These are phyloP conservation scores for Metschnikowia orientalis DNA, from an alignment of 805 yeast species.

Conservation along the genomic window DNA sequence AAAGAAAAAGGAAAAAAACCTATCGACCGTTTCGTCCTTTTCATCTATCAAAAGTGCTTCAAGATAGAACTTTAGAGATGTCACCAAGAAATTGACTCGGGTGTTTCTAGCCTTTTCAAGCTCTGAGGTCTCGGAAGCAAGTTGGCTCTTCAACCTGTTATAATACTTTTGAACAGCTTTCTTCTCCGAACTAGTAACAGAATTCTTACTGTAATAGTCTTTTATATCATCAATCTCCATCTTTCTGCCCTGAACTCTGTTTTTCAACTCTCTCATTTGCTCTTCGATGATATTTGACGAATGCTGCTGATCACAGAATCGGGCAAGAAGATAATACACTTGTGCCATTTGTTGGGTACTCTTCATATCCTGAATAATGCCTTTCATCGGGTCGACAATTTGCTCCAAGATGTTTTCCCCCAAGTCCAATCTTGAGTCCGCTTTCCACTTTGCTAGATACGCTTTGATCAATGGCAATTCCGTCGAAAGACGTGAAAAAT, in stretches of 20 bases:
- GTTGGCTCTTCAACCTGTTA: conserved; percentile 45
- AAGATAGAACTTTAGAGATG: conserved; percentile 58
- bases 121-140: conserved; percentile 46
- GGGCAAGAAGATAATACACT: conserved; percentile 59
- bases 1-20: conserved; percentile 82
- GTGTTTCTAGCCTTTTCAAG: conserved; percentile 35
- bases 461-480: conserved; percentile 28
- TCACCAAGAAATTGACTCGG: conserved; percentile 41
- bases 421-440: conserved; percentile 65
- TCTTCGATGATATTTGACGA: conserved; percentile 42
- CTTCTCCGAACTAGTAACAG: conserved; percentile 43
- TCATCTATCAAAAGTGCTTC: conserved; percentile 42
- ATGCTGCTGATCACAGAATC: conserved; percentile 66
- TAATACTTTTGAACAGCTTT: conserved; percentile 51
- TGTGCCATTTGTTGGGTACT: conserved; percentile 31
- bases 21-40: conserved; percentile 56
- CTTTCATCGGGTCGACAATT: conserved; percentile 50
- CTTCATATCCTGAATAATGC: conserved; percentile 11
- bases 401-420: conserved; percentile 52
- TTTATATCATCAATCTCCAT: conserved; percentile 49
- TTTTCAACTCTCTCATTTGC: conserved; percentile 39
- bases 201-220: conserved; percentile 36
- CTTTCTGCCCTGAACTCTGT: conserved; percentile 38
- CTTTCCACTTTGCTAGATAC: conserved; percentile 63
- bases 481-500: conserved; percentile 18